phyloP scores from a whole-genome alignment of 2,329 filamentous ascomycete species.

The Calonectria honghensis region DNA sequence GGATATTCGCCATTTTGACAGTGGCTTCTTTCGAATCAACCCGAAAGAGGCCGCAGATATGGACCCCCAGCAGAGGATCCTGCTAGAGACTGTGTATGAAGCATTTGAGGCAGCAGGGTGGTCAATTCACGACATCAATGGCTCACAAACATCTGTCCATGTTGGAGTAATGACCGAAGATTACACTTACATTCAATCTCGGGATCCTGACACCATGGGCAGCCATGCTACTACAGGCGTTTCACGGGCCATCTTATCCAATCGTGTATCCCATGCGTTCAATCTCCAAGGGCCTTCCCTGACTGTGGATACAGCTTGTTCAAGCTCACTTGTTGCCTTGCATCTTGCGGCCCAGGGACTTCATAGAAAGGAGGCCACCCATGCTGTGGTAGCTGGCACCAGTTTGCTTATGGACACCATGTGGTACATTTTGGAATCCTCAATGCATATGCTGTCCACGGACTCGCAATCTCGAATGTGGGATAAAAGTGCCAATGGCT shows the following conservation, averaged over 20 bases:
- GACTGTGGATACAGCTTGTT: slow-evolving; percentile 64
- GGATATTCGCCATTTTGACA: slow-evolving; percentile 50
- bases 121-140: slow-evolving; percentile 1
- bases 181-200: slow-evolving; percentile 37
- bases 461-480: background rate
- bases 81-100: slow-evolving; percentile 62
- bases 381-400: slow-evolving; percentile 38
- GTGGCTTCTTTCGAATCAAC: slow-evolving; percentile 44
- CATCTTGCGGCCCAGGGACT: slow-evolving; percentile 51
- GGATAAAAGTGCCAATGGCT: background rate
- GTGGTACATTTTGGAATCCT: background rate
- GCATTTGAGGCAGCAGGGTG: slow-evolving; percentile 32
- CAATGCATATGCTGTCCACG: background rate
- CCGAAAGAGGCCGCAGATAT: slow-evolving; percentile 50
- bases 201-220: slow-evolving; percentile 1
- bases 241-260: slow-evolving; percentile 36
- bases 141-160: slow-evolving; percentile 45
- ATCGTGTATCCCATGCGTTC: slow-evolving; percentile 49
- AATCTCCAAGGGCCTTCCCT: slow-evolving; percentile 46
- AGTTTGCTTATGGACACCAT: slow-evolving; percentile 47
- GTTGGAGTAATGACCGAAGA: slow-evolving; percentile 54
- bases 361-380: slow-evolving; percentile 26
- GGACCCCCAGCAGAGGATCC: slow-evolving; percentile 59
- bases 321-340: slow-evolving; percentile 59
- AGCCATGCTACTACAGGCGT: slow-evolving; percentile 35